These are phyloP conservation scores for Amanita jacksonii DNA, from an alignment of 768 basidiomycete genomes.

Conservation along the genomic window DNA sequence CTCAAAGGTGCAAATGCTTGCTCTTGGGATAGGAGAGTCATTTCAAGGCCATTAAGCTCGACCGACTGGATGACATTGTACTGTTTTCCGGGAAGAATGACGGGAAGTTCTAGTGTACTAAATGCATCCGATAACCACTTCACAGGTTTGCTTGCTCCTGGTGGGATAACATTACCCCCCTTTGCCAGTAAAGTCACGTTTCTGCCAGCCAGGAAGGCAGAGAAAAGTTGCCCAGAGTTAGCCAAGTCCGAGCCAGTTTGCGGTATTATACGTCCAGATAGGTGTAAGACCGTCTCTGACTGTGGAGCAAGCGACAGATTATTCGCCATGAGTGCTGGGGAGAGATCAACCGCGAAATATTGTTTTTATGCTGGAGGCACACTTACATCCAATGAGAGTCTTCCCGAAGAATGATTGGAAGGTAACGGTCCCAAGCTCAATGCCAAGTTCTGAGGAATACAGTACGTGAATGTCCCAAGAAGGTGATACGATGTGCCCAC, in stretches of 20 bases:
- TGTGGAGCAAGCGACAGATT: slow-evolving; percentile 42
- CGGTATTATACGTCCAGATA: slow-evolving; percentile 56
- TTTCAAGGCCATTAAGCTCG: slow-evolving; percentile 42
- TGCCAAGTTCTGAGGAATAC: slow-evolving; percentile 62
- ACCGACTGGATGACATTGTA: slow-evolving; percentile 58
- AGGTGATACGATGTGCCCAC: slow-evolving; percentile 19
- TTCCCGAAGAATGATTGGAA: slow-evolving; percentile 56
- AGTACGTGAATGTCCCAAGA: slow-evolving; percentile 9
- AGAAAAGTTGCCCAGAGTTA: slow-evolving; percentile 53
- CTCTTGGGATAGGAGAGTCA: slow-evolving; percentile 40
- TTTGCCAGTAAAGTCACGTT: slow-evolving; percentile 52
- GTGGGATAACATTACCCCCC: slow-evolving; percentile 53
- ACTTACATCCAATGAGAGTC: slow-evolving; percentile 51
- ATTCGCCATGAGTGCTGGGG: slow-evolving; percentile 40
- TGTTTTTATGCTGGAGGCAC: not conserved
- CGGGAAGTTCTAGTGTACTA: slow-evolving; percentile 50
- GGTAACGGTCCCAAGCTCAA: slow-evolving; percentile 60
- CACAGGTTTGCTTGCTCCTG: slow-evolving; percentile 40
- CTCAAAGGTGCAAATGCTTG: slow-evolving; percentile 54
- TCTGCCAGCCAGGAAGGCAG: slow-evolving; percentile 51
- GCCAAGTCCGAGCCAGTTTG: slow-evolving; percentile 46
- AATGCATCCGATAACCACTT: slow-evolving; percentile 65
- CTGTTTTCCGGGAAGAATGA: slow-evolving; percentile 52
- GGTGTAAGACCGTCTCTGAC: slow-evolving; percentile 37
- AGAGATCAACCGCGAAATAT: no score